Base-by-base conservation (phyloP, 1,284 basidiomycete species). In the Mycosarcoma mackinlayi region DNA sequence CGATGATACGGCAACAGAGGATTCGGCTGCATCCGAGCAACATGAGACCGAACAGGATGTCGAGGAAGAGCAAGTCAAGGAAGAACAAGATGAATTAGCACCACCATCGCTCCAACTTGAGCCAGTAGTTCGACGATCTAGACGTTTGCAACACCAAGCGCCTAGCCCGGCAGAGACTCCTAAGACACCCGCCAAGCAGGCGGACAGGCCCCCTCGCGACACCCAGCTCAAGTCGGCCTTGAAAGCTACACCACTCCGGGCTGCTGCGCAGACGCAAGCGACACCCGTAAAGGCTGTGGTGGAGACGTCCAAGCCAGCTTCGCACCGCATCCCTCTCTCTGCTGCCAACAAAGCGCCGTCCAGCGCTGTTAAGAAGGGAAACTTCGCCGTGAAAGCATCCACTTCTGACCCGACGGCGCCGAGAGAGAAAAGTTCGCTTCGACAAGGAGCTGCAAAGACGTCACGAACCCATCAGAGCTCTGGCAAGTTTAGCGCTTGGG, bases 401-500 rank as follows among this genome's bases (percentile, higher is more conserved):
- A 44, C 49, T n/a, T 46, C 47, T 10, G 60, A 77, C 38, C 58
- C 76, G 24, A 25, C 58, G 27, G 56, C 65, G 0, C 68, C 54
- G 19, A 34, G 73, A n/a, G 68, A 69, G n/a, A 56, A 64, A 21
- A 79, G 76, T n/a, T 75, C 75, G 9, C 64, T 82, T 30, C 74
- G 80, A 19, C 77, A 80, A 34, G 73, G 76, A 5, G 59, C 77
- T 1, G 68, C 69, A 27, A 82, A 82, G 64, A 67, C 61, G 6
- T 70, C 46, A 18, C 67, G 79, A 0, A 63, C 62, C n/a, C 78
- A 82, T 44, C 74, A 69, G 24, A 75, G 73, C 27, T 79, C 78
- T 21, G 79, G 79, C 25, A 71, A 78, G 35, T 74, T 79, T 42
- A 70, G 75, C 31, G 64, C 71, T 23, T 68, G 75, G 75, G 74